Base-by-base conservation (phyloP, 75 land plant genomes). In the Pinus taeda region DNA sequence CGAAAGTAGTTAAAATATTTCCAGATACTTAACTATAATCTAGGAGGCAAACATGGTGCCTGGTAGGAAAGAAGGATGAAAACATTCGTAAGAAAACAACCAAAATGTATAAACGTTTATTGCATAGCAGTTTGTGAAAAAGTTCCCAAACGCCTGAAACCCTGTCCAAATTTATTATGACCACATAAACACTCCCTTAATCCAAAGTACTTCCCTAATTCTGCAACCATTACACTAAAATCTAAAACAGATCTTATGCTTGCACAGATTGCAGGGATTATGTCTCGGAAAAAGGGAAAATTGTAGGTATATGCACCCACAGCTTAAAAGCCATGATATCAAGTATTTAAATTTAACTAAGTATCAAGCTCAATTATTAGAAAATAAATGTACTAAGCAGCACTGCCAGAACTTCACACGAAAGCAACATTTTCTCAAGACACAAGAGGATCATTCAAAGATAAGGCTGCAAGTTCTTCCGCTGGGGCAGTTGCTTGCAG, bases 381-480 rank as follows among this genome's bases (percentile, higher is more conserved):
- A 9, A 49, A 49, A 49, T 9, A 37, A 69, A 37, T 36, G 72
- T 69, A 69, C 24, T 69, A 42, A 69, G 22, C 20, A 11, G 20
- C 20, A 21, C 36, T 29, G 3, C 39, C 17, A 39, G 17, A 67
- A 67, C 49, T 67, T 69, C 72, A 42, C 72, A n/a, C 17, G 22
- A 69, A 36, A 69, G 17, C 12, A 21, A 69, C 45, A 3, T 69
- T 42, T 69, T 21, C 55, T 78, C 76, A 78, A 37, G 62, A 57
- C 7, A 33, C 39, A n/a, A 83, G 33, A 61, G 85, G 75, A 69
- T 90, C 90, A 53, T 82, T 88, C 37, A 92, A 74, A 21, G 94
- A 87, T 53, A 92, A 73, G 7, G 85, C 77, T 14, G 88, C 83
- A 21, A 92, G 79, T 65, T 89, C 87, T 57, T 92, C 92, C 14